Base-by-base conservation (phyloP, 768 basidiomycete genomes). In the Naganishia onofrii region DNA sequence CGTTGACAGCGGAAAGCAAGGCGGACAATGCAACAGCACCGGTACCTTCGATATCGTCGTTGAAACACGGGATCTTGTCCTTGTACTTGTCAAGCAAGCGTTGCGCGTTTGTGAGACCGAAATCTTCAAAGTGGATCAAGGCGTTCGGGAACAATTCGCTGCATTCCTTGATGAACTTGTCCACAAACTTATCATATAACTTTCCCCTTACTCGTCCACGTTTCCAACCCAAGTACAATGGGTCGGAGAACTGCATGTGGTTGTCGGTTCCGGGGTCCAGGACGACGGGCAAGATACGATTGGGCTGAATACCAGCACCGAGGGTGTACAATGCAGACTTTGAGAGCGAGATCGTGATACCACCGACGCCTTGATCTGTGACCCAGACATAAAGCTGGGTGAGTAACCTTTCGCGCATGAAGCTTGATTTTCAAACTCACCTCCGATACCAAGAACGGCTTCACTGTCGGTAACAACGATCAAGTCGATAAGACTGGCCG, bases 391-490 rank as follows among this genome's bases (percentile, higher is more conserved):
- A n/a, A 21, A 42, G 26, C 28, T 23, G 57, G 23, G 4, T 51
- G 29, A 19, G 36, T 26, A 10, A 17, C 42, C 29, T 19, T 8
- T n/a, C 21, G 0, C 56, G 26, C 42, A 6, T 12, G 21, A 53
- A 23, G 3, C 28, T 26, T 21, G 7, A 26, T 38, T n/a, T n/a
- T 4, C 4, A 15, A 17, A 52, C 78, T 69, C 60, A 79, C 76
- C 76, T 56, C 87, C 87, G 68, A 88, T 88, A 19, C 92, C 92
- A 12, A 94, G 82, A 70, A 93, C 93, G 0, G 90, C 90, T 74
- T 92, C 91, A 4, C 88, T 87, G 77, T 94, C 92, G 0, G 90
- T 89, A 67, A 89, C 88, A 29, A 93, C 90, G 63, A 94, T 84
- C 28, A 93, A 83, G 71, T 93, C 89, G 67, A 93, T 86, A 70